phyloP scores from a whole-genome alignment of 2,329 filamentous ascomycete genomes.

The Zymoseptoria brevis region DNA sequence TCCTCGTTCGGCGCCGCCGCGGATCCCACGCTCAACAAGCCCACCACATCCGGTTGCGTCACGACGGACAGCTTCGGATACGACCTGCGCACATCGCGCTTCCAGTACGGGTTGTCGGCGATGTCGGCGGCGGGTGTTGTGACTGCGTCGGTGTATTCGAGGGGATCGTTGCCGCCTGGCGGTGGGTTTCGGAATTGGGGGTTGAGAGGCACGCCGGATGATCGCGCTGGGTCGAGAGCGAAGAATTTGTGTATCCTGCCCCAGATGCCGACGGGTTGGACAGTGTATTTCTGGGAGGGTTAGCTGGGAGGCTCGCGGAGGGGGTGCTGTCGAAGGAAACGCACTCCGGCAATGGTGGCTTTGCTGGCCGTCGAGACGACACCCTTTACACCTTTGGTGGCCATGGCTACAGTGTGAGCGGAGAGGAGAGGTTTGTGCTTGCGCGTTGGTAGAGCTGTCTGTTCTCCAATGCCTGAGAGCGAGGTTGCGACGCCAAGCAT shows the following conservation, averaged over 20 bases:
- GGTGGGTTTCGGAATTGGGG: slow-evolving; percentile 83
- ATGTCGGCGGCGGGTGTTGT: slow-evolving; percentile 78
- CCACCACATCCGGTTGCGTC: slow-evolving; percentile 75
- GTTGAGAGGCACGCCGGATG: slow-evolving; percentile 87
- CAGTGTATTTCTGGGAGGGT: slow-evolving; percentile 74
- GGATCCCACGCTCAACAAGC: slow-evolving; percentile 77
- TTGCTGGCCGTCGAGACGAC: slow-evolving; percentile 12
- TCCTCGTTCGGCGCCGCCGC: slow-evolving; percentile 73
- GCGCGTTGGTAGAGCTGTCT: neutral
- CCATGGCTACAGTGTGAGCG: slow-evolving; percentile 5
- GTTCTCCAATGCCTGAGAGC: neutral
- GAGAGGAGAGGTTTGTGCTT: neutral
- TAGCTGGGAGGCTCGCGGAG: neutral
- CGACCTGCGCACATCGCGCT: slow-evolving; percentile 74
- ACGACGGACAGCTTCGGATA: slow-evolving; percentile 78
- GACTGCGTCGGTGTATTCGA: slow-evolving; percentile 70
- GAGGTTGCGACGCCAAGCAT: neutral
- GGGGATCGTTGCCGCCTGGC: slow-evolving; percentile 63
- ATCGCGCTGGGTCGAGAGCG: slow-evolving; percentile 78
- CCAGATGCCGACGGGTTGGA: slow-evolving; percentile 85
- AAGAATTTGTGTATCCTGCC: slow-evolving; percentile 69
- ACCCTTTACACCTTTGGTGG: slow-evolving; percentile 14
- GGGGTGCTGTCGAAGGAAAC: neutral
- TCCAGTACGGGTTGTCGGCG: slow-evolving; percentile 92
- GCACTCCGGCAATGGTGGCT: slow-evolving; percentile 14